A percentile compares a stretch with the other conserved stretches of the same genome.
These are phyloP conservation scores for Penicillium soppii DNA, from an alignment of 495 filamentous ascomycete species.

Conservation along the genomic window DNA sequence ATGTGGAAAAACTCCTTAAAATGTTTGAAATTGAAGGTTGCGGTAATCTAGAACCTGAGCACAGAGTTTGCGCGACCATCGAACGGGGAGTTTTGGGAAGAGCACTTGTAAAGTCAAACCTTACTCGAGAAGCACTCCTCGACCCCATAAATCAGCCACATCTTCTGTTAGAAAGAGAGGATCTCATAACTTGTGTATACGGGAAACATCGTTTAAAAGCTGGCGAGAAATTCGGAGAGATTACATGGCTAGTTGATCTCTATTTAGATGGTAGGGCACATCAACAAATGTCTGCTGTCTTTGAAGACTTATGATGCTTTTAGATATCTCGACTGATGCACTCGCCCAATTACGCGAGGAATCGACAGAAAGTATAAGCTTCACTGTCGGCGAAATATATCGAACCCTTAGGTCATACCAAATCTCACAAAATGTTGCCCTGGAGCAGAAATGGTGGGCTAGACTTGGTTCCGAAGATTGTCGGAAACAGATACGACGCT, in stretches of 20 bases:
- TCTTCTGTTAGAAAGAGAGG: conserved; percentile 3
- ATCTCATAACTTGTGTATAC: conserved; percentile 7
- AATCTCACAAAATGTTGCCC: conserved; percentile 2
- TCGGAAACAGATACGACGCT: conserved; percentile 7
- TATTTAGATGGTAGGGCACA: conserved; percentile 10
- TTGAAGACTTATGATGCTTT: neutral
- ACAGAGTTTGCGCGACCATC: conserved; percentile 5
- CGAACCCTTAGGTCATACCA: conserved; percentile 9
- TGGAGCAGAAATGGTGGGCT: conserved; percentile 9
- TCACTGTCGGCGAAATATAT: conserved; percentile 18
- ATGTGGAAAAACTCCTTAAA: neutral
- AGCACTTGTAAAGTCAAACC: neutral
- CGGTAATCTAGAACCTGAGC: conserved; percentile 8
- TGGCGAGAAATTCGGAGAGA: conserved; percentile 1
- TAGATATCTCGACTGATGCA: conserved; percentile 5
- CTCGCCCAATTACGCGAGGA: conserved; percentile 10
- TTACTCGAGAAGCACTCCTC: conserved; percentile 1
- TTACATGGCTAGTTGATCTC: conserved; percentile 11
- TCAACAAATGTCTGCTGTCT: neutral
- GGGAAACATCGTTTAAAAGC: conserved; percentile 12
- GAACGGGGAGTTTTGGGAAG: neutral
- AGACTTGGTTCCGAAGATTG: conserved; percentile 4
- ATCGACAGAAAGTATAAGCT: conserved; percentile 7
- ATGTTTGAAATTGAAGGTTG: conserved; percentile 15
- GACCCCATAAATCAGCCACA: conserved; percentile 3